These are phyloP conservation scores for Cercospora zeina DNA, from an alignment of 2,329 filamentous ascomycete species.

Conservation along the genomic window DNA sequence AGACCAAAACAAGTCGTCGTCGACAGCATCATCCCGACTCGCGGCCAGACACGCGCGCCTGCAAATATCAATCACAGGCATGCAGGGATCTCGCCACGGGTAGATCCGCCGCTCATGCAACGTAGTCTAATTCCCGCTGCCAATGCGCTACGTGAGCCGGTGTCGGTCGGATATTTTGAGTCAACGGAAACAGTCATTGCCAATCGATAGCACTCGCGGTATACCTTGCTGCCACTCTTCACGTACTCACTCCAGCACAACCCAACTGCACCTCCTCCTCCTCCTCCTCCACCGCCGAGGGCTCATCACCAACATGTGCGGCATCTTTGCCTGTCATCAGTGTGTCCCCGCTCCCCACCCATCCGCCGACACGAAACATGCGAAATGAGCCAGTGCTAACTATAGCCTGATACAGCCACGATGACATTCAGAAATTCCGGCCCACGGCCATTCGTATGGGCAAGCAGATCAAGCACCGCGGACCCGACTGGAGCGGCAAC, in stretches of 20 bases:
- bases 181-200: slow-evolving; percentile 8
- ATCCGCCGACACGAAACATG: slow-evolving; percentile 55
- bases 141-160: background rate
- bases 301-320: slow-evolving; percentile 71
- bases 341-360: slow-evolving; percentile 72
- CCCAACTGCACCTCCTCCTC: background rate
- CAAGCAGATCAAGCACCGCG: slow-evolving; percentile 94
- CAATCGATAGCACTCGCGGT: background rate
- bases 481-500: slow-evolving; percentile 95
- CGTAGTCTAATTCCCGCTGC: background rate
- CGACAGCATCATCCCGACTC: background rate
- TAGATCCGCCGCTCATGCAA: background rate
- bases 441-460: slow-evolving; percentile 88
- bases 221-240: too few species aligned
- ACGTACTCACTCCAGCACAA: background rate
- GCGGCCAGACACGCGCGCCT: background rate
- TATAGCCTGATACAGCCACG: slow-evolving; percentile 59
- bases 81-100: background rate
- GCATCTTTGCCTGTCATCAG: slow-evolving; percentile 92
- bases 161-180: slow-evolving; percentile 10
- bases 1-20: slow-evolving; percentile 5
- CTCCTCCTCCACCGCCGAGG: background rate
- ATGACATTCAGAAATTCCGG: slow-evolving; percentile 95
- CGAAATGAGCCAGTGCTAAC: slow-evolving; percentile 22
- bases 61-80: background rate